Evolutionary conservation across 768 basidiomycete species (phyloP).

Genomic region (Mycena filopes): DNA sequence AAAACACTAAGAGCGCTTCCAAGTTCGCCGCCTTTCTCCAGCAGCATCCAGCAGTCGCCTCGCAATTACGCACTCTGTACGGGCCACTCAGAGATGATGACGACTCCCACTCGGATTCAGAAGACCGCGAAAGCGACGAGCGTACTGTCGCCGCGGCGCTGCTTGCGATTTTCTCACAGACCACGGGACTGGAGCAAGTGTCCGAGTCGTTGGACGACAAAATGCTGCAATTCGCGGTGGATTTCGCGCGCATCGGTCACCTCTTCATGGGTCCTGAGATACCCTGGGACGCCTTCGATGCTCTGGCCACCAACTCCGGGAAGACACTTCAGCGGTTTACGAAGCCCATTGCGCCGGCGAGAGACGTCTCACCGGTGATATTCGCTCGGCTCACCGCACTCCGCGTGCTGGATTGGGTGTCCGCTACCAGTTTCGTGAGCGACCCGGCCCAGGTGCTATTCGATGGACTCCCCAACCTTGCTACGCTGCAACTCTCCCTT

Average conservation of each 20-base stretch:
- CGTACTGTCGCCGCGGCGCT: background rate
- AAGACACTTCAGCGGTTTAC: too few species aligned
- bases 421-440: background rate
- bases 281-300: slow-evolving; percentile 13
- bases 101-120: background rate
- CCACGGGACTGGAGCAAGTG: background rate
- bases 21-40: background rate
- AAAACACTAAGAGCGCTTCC: background rate
- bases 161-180: background rate
- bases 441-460: background rate
- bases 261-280: too few species aligned
- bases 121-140: too few species aligned
- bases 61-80: background rate
- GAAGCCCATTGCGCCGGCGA: too few species aligned
- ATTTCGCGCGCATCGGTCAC: background rate
- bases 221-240: too few species aligned
- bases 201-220: background rate
- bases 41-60: background rate
- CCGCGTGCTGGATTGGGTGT: too few species aligned
- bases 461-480: too few species aligned
- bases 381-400: too few species aligned
- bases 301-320: background rate
- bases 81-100: background rate
- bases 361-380: too few species aligned
- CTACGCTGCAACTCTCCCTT: background rate